These are phyloP conservation scores for Imleria badia DNA, from an alignment of 768 basidiomycete species.

Conservation along the genomic window DNA sequence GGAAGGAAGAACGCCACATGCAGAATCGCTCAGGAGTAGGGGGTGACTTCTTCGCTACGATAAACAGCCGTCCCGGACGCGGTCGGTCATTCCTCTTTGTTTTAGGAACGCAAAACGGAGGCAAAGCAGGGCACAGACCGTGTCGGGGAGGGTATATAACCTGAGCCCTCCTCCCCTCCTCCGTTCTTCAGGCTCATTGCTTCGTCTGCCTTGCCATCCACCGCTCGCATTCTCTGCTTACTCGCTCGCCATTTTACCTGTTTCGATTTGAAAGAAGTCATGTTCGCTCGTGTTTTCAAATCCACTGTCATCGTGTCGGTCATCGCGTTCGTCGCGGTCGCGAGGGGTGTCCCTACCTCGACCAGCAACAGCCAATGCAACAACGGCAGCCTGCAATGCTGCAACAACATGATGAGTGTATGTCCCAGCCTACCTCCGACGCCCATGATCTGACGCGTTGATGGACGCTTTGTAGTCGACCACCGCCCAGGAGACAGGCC, in stretches of 20 bases:
- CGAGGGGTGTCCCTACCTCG: not conserved
- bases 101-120: not conserved
- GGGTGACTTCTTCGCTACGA: constrained; percentile 1
- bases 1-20: constrained; percentile 11
- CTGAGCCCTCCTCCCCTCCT: not conserved
- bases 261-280: not conserved
- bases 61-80: constrained; percentile 5
- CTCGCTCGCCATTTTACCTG: not conserved
- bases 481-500: not conserved
- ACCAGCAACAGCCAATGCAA: constrained; percentile 1
- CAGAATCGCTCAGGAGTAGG: not conserved
- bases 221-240: not conserved
- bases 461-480: not conserved
- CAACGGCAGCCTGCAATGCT: constrained; percentile 13
- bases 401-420: not conserved
- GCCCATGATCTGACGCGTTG: not conserved
- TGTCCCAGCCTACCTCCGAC: not conserved
- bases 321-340: constrained; percentile 6
- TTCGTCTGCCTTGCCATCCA: not conserved
- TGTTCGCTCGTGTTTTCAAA: constrained; percentile 13
- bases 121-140: constrained; percentile 1
- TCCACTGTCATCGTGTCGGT: constrained; percentile 11
- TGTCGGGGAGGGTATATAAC: constrained; percentile 14
- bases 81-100: not conserved
- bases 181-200: not conserved